phyloP scores from a whole-genome alignment of 768 basidiomycete genomes.

The Suillus luteus region DNA sequence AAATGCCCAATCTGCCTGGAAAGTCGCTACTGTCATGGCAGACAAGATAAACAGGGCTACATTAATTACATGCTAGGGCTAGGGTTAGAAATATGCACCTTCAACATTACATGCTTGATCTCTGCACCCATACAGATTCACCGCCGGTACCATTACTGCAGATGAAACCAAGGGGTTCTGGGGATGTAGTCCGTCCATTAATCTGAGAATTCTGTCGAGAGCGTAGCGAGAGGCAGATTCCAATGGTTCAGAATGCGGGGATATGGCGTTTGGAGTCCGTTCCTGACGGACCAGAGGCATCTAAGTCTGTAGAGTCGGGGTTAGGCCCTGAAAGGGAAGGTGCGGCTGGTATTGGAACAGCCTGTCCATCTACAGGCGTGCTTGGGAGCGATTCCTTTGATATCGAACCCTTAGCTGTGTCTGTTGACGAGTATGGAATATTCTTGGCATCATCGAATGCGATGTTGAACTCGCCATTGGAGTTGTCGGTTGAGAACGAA shows the following conservation, averaged over 20 bases:
- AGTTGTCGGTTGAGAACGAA: constrained; percentile 48
- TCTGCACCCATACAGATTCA: constrained; percentile 14
- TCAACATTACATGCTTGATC: too few relatives aligned
- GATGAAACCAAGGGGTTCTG: constrained; percentile 15
- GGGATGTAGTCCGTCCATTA: constrained; percentile 2
- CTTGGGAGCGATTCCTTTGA: constrained; percentile 32
- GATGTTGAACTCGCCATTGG: constrained; percentile 43
- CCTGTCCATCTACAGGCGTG: constrained; percentile 22
- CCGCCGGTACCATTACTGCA: constrained; percentile 10
- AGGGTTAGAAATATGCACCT: too few relatives aligned
- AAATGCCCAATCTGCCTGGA: constrained; percentile 33
- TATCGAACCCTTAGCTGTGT: constrained; percentile 19
- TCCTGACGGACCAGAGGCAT: constrained; percentile 13
- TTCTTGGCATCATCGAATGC: constrained; percentile 32
- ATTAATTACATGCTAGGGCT: too few relatives aligned
- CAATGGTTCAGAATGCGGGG: constrained; percentile 9
- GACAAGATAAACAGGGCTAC: too few relatives aligned
- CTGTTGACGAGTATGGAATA: constrained; percentile 26
- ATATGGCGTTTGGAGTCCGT: constrained; percentile 10
- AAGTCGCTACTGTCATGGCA: constrained; percentile 33
- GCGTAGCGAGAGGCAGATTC: constrained; percentile 14
- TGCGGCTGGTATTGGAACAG: too few relatives aligned
- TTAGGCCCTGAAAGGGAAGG: constrained; percentile 17
- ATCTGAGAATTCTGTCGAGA: neutral
- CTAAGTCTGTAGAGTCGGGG: too few relatives aligned